Evolutionary conservation across 495 filamentous ascomycete genomes (phyloP).

Genomic region (Aspergillus panamensis): DNA sequence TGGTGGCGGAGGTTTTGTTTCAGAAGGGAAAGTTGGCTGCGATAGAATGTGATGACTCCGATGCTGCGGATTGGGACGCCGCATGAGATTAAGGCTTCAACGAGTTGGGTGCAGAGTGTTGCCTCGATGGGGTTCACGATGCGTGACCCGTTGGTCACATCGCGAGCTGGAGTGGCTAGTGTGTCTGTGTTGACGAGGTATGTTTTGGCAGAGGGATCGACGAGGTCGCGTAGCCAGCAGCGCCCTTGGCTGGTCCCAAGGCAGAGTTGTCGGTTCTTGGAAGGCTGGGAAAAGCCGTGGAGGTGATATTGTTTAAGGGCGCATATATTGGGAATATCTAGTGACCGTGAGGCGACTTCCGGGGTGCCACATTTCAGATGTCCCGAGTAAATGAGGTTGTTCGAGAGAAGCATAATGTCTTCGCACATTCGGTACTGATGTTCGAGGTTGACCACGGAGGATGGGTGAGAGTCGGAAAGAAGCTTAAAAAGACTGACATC

Average conservation of each 20-base stretch:
- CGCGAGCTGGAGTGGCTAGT: slow-evolving; percentile 58
- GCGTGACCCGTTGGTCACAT: slow-evolving; percentile 71
- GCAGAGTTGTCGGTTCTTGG: slow-evolving; percentile 47
- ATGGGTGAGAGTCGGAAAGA: slow-evolving; percentile 81
- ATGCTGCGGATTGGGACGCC: slow-evolving; percentile 75
- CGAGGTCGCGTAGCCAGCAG: slow-evolving; percentile 83
- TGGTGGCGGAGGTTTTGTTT: slow-evolving; percentile 51
- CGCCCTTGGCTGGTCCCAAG: slow-evolving; percentile 40
- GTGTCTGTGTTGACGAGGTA: slow-evolving; percentile 85
- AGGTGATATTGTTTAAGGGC: slow-evolving; percentile 56
- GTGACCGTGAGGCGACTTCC: slow-evolving; percentile 62
- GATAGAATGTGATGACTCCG: slow-evolving; percentile 98
- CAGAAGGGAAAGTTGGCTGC: slow-evolving; percentile 74
- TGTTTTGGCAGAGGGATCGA: slow-evolving; percentile 66
- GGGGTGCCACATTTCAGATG: slow-evolving; percentile 83
- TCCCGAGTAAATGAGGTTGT: slow-evolving; percentile 88
- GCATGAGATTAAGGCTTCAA: slow-evolving; percentile 67
- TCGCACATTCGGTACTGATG: slow-evolving; percentile 98
- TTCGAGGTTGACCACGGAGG: slow-evolving; percentile 82
- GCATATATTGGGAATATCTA: slow-evolving; percentile 56
- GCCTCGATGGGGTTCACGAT: slow-evolving; percentile 84
- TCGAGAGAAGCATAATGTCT: slow-evolving; percentile 91
- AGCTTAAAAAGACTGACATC: slow-evolving; percentile 92
- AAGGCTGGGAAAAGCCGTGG: slow-evolving; percentile 30
- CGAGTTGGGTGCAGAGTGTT: slow-evolving; percentile 68